Evolutionary conservation across 306 rosid species (phyloP).

Genomic region (Malus sylvestris): DNA sequence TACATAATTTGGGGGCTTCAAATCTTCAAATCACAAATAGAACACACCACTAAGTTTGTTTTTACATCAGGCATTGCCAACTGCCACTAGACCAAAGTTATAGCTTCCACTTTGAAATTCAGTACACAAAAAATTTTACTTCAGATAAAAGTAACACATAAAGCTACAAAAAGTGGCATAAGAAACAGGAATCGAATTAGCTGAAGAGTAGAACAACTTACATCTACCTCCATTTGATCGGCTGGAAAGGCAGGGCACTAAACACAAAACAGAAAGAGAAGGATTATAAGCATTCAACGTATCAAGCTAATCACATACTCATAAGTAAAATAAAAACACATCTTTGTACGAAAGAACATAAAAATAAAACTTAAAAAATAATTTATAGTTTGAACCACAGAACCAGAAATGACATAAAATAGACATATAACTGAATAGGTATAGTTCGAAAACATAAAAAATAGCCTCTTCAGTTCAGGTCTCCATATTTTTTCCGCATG

Average conservation of each 20-base stretch:
- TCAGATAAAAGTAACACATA: not conserved
- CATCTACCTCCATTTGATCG: slow-evolving; percentile 84
- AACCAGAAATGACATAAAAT: not conserved
- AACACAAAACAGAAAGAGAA: not conserved
- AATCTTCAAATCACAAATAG: not conserved
- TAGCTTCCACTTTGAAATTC: not conserved
- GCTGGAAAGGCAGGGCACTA: slow-evolving; percentile 15
- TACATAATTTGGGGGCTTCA: not conserved
- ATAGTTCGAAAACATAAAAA: not conserved
- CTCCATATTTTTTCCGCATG: slow-evolving; percentile 61
- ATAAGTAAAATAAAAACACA: not conserved
- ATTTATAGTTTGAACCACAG: no score
- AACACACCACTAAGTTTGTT: no score
- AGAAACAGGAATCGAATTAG: not conserved
- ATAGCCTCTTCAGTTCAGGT: slow-evolving; percentile 76
- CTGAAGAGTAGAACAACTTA: slow-evolving; percentile 33
- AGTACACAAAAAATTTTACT: not conserved
- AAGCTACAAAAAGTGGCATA: not conserved
- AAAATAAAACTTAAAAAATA: no score
- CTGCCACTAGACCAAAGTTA: not conserved
- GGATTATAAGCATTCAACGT: no score
- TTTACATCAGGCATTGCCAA: not conserved
- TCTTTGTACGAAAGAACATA: no score
- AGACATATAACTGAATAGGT: not conserved
- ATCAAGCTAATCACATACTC: no score